phyloP scores from a whole-genome alignment of 306 rosid species.

The Glycine tomentella region DNA sequence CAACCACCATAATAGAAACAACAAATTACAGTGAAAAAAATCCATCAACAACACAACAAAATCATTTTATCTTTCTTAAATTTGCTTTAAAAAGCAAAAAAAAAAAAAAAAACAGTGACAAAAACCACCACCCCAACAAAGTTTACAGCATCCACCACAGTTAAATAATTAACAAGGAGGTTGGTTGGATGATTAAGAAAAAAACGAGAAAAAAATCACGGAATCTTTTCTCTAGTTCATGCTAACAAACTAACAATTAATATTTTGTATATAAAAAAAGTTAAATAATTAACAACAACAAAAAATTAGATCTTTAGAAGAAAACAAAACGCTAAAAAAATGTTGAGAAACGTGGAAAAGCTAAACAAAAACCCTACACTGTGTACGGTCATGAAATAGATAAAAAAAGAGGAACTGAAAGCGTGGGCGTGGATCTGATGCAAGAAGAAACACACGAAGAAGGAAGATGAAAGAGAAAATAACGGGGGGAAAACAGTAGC shows the following conservation, averaged over 20 bases:
- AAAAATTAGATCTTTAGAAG: constrained; percentile 46
- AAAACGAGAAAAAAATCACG: too few species aligned
- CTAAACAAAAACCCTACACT: constrained; percentile 8
- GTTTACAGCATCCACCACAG: constrained; percentile 19
- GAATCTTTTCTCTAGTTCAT: too few species aligned
- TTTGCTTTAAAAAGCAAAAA: background rate
- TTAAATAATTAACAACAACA: too few species aligned
- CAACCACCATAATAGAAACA: constrained; percentile 2
- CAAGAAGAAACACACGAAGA: background rate
- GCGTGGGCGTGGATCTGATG: constrained; percentile 58
- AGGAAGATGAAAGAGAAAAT: background rate
- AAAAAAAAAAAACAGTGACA: background rate
- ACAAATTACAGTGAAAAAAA: background rate
- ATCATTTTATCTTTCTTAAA: background rate
- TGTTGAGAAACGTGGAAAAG: background rate
- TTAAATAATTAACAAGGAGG: background rate
- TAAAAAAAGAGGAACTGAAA: constrained; percentile 3
- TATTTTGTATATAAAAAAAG: too few species aligned
- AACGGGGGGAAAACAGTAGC: background rate
- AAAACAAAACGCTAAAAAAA: background rate
- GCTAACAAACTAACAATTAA: background rate
- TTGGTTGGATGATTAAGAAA: too few species aligned
- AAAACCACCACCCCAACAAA: constrained; percentile 5
- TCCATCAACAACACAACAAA: background rate
- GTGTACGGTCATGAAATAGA: background rate